Conservation (phyloP, 164 flowering plant species). For the Macadamia integrifolia region DNA sequence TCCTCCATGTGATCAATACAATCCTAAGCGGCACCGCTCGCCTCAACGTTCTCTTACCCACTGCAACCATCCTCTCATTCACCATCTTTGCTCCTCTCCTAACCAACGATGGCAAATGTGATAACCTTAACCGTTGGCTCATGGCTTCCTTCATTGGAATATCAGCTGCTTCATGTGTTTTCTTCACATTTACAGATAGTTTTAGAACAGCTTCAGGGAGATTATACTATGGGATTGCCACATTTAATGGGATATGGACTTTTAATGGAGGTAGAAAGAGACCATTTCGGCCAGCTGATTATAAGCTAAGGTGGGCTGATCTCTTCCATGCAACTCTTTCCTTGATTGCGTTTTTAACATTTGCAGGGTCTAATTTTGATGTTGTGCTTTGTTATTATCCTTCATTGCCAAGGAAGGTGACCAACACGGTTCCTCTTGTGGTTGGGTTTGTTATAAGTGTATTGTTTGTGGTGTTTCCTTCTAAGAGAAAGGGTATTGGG, state of each 20-base stretch:
- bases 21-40: conserved; percentile 57
- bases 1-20: conserved; percentile 31
- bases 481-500: conserved; percentile 56
- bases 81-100: conserved; percentile 52
- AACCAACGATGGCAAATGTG: conserved; percentile 52
- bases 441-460: conserved; percentile 49
- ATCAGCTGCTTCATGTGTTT: conserved; percentile 35
- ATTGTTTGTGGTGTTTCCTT: conserved; percentile 52
- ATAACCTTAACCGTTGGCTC: conserved; percentile 31
- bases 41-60: conserved; percentile 53
- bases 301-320: conserved; percentile 46
- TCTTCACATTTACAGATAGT: conserved; percentile 58
- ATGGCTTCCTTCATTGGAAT: conserved; percentile 35
- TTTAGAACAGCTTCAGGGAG: conserved; percentile 41
- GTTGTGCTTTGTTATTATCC: conserved; percentile 41
- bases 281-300: conserved; percentile 35
- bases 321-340: conserved; percentile 44
- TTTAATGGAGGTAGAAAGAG: conserved; percentile 41
- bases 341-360: conserved; percentile 38
- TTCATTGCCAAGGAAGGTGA: conserved; percentile 37
- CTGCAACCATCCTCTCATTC: conserved; percentile 57
- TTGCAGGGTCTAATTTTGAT: conserved; percentile 38
- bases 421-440: conserved; percentile 41
- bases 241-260: conserved; percentile 44
- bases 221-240: conserved; percentile 54